Evolutionary conservation across 208 protist genomes (phyloP).

Genomic region (Wallacemonas rigidus): DNA sequence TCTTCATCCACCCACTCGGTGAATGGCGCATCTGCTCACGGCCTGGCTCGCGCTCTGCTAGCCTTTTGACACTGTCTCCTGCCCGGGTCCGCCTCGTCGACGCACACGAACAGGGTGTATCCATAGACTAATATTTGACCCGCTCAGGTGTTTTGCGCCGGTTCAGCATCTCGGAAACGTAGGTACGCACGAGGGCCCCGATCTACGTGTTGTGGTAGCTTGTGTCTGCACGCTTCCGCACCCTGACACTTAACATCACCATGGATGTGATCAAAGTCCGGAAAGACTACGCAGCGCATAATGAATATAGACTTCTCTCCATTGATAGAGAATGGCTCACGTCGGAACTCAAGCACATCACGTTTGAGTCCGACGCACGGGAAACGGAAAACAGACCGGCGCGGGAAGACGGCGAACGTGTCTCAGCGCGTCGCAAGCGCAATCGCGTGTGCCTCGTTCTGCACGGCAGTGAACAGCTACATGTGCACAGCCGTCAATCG

Average conservation of each 20-base stretch:
- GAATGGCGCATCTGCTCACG: too few relatives aligned
- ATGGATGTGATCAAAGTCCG: constrained; percentile 55
- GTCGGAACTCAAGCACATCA: constrained; percentile 1
- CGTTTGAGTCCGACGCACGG: not conserved
- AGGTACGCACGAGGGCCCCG: too few relatives aligned
- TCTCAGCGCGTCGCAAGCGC: not conserved
- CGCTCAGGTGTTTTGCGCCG: too few relatives aligned
- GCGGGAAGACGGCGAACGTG: not conserved
- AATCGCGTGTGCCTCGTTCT: constrained; percentile 22
- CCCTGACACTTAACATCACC: not conserved
- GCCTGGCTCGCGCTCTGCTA: too few relatives aligned
- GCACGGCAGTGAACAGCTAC: constrained; percentile 39
- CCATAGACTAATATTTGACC: too few relatives aligned
- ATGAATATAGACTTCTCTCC: constrained; percentile 52
- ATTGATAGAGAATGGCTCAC: constrained; percentile 31
- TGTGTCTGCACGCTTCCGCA: too few relatives aligned
- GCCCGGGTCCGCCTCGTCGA: too few relatives aligned
- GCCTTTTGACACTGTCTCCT: too few relatives aligned
- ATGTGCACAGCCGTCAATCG: constrained; percentile 31
- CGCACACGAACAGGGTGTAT: too few relatives aligned
- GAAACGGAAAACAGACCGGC: not conserved
- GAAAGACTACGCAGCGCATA: constrained; percentile 33
- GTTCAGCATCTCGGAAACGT: too few relatives aligned
- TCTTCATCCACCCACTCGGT: constrained; percentile 1
- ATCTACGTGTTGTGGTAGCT: too few relatives aligned